Base-by-base conservation (phyloP, 495 filamentous ascomycete species). In the Mytilinidion resinicola region DNA sequence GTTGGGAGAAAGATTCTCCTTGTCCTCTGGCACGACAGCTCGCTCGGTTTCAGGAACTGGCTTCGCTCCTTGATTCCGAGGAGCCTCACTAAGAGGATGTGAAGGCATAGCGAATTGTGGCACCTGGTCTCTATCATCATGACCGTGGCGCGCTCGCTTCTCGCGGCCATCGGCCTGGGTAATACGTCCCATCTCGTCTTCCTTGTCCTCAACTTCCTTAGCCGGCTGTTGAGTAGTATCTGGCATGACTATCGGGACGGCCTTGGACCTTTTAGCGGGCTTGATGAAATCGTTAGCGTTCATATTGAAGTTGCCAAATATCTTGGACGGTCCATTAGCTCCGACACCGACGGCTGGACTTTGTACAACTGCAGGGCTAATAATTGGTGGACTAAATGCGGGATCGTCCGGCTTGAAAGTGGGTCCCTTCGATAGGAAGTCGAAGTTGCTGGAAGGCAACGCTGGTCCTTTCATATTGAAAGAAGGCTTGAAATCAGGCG, bases 341-440 rank as follows among this genome's bases (percentile, higher is more conserved):
- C 54, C 36, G 33, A 46, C 38, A 12, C 55, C n/a, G n/a, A 19
- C 9, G 11, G 52, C 7, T 12, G 19, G 12, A 9, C 33, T 48
- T 1, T 9, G 46, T 9, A 25, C 21, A 49, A 49, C 21, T 9
- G 7, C 46, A n/a, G 57, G 53, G 12, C 25, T 60, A 19, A 46
- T 4, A 12, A 33, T 10, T 42, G 36, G 7, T 25, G 90, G 90
- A 37, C 84, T 88, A 71, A 96, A 96, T 6, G 79, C 77, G 38
- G 90, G 88, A 9, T 88, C 91, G 69, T 86, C 85, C 0, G 90
- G 87, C 54, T 89, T 87, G 76, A 96, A 90, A 2, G 82, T 80
- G 37, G 85, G 79, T 1, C 81, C 78, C 51, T 73, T 77, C 7
- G 84, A 74, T 12, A 84, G 86, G 72, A 91, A 92, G 70, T 79